Base-by-base conservation (phyloP, 139 green algal genomes). In the Pseudopediastrum boryanum region DNA sequence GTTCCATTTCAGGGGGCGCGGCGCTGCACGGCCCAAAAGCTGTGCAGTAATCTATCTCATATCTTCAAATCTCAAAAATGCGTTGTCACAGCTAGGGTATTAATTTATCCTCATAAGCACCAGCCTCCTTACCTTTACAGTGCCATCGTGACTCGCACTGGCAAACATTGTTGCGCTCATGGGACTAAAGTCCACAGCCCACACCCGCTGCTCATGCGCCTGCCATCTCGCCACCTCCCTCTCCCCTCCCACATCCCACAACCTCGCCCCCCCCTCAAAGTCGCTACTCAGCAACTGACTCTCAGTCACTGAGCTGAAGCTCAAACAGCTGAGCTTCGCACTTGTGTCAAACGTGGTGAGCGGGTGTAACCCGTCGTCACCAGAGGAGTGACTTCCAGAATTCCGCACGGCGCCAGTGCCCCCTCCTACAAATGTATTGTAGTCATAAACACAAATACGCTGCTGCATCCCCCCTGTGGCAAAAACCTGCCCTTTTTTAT, bases 111-210 rank as follows among this genome's bases (percentile, higher is more conserved):
- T n/a, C n/a, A n/a, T n/a, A n/a, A n/a, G n/a, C 27, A 27, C 23
- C 39, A 61, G 46, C 46, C 61, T 36, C 82, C 92, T 91, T 46
- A 98, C 80, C 82, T 95, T 95, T 36, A 97, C 91, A n/a, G 83
- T 88, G 54, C 94, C 93, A 80, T 99, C 95, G 81, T 99, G 95
- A 8, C 87, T 92, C 66, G 88, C 94, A 2, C 83, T 92, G n/a
- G 86, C 89, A 27, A 98, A 90, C 36, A 46, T 43, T 23, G 39
- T 10, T 9, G 73, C 58, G 29, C 42, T 3, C 44, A 86, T 58
- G 12, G 67, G 73, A 59, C 81, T 93, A 73, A 90, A 96, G 78
- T 97, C 93, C 5, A 98, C 89, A 19, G 73, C 91, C 95, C 96
- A 98, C 41, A 97, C 91, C 16, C 96, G 88, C 78, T 92, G 85